phyloP scores from a whole-genome alignment of 495 filamentous ascomycete genomes.

The Chaetomium fimeti region DNA sequence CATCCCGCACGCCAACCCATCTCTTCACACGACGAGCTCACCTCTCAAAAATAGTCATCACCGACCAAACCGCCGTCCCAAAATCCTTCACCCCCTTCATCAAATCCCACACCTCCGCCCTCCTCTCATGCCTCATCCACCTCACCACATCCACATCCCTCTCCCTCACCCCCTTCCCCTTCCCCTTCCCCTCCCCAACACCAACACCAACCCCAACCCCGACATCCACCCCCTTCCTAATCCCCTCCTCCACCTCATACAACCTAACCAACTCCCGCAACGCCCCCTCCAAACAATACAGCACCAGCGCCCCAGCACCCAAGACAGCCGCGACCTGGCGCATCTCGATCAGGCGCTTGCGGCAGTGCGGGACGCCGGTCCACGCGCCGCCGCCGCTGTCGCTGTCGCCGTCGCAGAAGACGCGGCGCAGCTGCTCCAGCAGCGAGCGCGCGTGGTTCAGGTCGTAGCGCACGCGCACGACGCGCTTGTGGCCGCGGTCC shows the following conservation, averaged over 20 bases:
- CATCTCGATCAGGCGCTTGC: neutral
- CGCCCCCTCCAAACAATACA: neutral
- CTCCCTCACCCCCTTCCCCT: neutral
- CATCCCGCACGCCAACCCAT: neutral
- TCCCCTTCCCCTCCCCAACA: neutral
- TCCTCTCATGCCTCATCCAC: neutral
- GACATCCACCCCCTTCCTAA: neutral
- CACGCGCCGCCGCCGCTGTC: neutral
- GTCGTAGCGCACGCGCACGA: neutral
- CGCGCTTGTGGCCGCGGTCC: neutral
- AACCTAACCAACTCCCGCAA: neutral
- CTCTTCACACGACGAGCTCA: neutral
- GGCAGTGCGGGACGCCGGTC: neutral
- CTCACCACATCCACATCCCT: neutral
- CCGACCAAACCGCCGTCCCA: neutral
- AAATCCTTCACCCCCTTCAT: slow-evolving; percentile 11
- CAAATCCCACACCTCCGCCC: slow-evolving; percentile 10
- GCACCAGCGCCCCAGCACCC: slow-evolving; percentile 3
- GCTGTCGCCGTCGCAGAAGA: neutral
- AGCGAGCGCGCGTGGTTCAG: neutral
- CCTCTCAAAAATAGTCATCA: slow-evolving; percentile 8
- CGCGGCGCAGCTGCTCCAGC: neutral
- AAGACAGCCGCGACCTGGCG: slow-evolving; percentile 6
- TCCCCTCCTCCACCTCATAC: neutral
- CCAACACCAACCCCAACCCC: no score